Conservation (phyloP, 2,329 filamentous ascomycete genomes). For the Talaromyces sp. region DNA sequence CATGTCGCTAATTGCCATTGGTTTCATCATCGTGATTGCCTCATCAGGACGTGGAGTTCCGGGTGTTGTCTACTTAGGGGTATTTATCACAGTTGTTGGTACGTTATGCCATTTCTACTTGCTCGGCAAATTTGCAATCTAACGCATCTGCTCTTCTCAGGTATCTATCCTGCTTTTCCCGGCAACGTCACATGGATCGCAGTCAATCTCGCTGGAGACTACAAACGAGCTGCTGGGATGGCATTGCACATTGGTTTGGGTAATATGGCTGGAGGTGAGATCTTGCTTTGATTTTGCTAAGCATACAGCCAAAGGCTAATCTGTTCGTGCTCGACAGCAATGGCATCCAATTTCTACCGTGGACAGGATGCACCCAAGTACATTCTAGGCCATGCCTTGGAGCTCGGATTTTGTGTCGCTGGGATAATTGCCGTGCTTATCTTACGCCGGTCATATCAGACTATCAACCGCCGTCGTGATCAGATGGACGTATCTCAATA, state of each 20-base stretch:
- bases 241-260: conserved; percentile 62
- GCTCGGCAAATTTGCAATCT: neutral
- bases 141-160: conserved; percentile 20
- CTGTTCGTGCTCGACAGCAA: conserved; percentile 42
- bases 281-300: neutral
- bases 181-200: conserved; percentile 55
- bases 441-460: conserved; percentile 51
- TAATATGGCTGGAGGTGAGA: conserved; percentile 45
- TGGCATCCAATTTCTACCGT: conserved; percentile 71
- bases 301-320: neutral
- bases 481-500: conserved; percentile 43
- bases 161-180: conserved; percentile 47
- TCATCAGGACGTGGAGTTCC: conserved; percentile 33
- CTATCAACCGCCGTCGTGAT: conserved; percentile 58
- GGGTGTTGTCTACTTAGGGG: conserved; percentile 47
- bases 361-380: conserved; percentile 48
- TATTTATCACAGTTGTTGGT: conserved; percentile 48
- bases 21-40: conserved; percentile 53
- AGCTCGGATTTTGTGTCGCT: conserved; percentile 48
- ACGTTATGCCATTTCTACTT: conserved; percentile 11
- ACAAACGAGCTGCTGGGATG: conserved; percentile 59
- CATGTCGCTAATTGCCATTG: conserved; percentile 53
- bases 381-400: conserved; percentile 50
- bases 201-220: conserved; percentile 57
- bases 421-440: conserved; percentile 46